These are phyloP conservation scores for Bonia amplexicaulis DNA, from an alignment of 176 grass and related monocot species.

Conservation along the genomic window DNA sequence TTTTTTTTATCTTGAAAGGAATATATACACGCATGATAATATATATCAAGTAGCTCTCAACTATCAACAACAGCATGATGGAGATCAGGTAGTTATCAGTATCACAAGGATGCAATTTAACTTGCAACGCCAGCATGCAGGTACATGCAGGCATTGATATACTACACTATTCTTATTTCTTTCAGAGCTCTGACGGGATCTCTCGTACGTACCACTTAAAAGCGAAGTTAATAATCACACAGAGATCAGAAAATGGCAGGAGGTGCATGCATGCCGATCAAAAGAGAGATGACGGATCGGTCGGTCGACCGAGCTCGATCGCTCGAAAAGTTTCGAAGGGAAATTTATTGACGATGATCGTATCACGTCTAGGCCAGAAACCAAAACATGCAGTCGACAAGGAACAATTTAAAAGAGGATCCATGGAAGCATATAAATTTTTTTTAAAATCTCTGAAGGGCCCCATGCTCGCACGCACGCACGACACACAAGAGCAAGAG, in stretches of 20 bases:
- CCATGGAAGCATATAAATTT: not conserved
- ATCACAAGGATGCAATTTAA: not conserved
- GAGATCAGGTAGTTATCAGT: not conserved
- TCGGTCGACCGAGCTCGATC: not conserved
- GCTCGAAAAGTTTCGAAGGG: not conserved
- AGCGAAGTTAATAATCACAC: not conserved
- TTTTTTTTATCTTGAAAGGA: not conserved
- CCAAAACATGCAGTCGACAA: not conserved
- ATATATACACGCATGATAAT: not conserved
- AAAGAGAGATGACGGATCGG: not conserved
- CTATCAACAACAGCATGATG: not conserved
- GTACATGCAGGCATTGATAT: not conserved
- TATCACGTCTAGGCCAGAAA: no score
- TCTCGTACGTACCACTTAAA: not conserved
- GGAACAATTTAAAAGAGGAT: not conserved
- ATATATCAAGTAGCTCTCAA: not conserved
- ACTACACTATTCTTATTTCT: not conserved
- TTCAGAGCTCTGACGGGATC: not conserved
- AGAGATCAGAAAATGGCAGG: not conserved
- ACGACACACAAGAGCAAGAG: not conserved
- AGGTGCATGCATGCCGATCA: not conserved
- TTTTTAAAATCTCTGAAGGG: not conserved
- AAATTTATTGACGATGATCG: not conserved
- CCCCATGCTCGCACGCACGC: not conserved
- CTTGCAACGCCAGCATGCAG: not conserved